Evolutionary conservation across 2,329 filamentous ascomycete species (phyloP).

Genomic region (Chalaropsis ovoidea): DNA sequence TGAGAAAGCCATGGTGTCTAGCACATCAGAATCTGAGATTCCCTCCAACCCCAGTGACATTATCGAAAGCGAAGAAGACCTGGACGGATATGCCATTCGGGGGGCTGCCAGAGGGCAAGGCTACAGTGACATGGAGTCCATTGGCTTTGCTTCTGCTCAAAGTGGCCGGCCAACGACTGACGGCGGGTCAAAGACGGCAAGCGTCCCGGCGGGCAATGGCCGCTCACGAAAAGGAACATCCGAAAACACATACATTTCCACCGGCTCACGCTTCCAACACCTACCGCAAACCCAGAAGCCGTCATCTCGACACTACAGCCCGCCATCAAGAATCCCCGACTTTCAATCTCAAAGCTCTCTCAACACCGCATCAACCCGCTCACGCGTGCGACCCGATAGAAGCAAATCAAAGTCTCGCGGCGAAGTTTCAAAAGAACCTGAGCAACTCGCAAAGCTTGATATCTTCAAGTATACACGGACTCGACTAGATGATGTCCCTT

Average conservation of each 20-base stretch:
- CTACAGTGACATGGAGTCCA: conserved; percentile 15
- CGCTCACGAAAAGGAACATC: conserved; percentile 28
- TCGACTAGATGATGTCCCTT: conserved; percentile 71
- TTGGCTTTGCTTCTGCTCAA: conserved; percentile 52
- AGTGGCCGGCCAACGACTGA: conserved; percentile 36
- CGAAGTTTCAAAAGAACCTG: background rate
- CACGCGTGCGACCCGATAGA: background rate
- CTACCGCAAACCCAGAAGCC: background rate
- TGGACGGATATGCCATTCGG: conserved; percentile 29
- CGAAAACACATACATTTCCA: conserved; percentile 59
- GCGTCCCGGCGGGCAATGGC: conserved; percentile 38
- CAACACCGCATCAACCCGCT: conserved; percentile 46
- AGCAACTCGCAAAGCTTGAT: conserved; percentile 47
- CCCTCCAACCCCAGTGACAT: conserved; percentile 48
- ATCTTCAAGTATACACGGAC: conserved; percentile 79
- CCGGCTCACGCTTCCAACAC: conserved; percentile 43
- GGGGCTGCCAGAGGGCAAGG: background rate
- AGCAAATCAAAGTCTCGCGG: background rate
- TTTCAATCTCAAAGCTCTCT: conserved; percentile 18
- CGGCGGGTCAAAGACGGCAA: conserved; percentile 8
- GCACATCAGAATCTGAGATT: conserved; percentile 44
- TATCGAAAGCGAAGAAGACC: conserved; percentile 65
- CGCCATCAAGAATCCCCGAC: background rate
- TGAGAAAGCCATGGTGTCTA: conserved; percentile 42
- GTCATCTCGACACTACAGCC: background rate